These are phyloP conservation scores for Poa pratensis DNA, from an alignment of 176 grass and related monocot species.

Conservation along the genomic window DNA sequence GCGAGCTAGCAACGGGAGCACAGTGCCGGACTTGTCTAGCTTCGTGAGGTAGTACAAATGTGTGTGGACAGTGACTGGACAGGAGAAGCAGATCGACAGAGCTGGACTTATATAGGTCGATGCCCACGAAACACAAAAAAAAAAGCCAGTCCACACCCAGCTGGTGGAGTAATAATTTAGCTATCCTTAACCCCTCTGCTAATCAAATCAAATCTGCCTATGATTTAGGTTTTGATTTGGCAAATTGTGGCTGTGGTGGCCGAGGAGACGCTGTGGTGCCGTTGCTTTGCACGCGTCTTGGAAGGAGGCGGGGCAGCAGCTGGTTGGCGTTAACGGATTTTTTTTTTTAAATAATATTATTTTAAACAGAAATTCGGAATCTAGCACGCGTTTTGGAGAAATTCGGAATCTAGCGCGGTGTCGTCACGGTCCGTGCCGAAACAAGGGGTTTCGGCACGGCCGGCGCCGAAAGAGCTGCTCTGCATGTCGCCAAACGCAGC, in stretches of 20 bases:
- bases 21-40: slow-evolving; percentile 46
- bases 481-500: no score
- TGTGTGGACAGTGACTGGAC: slow-evolving; percentile 26
- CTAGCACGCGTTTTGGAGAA: no score
- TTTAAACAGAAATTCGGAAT: no score
- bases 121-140: not conserved
- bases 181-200: slow-evolving; percentile 10
- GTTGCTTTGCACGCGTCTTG: slow-evolving; percentile 34
- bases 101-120: slow-evolving; percentile 44
- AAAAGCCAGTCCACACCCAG: not conserved
- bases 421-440: no score
- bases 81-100: slow-evolving; percentile 8
- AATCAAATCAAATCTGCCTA: not conserved
- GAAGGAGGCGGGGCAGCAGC: slow-evolving; percentile 2
- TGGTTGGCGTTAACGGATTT: no score
- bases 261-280: not conserved
- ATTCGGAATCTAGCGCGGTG: no score
- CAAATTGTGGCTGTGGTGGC: not conserved
- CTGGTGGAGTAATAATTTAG: slow-evolving; percentile 19
- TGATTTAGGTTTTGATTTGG: not conserved
- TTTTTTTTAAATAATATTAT: no score
- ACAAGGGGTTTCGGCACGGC: no score
- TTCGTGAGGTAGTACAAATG: not conserved
- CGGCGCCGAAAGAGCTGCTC: no score
- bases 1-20: not conserved